Conservation (phyloP, 2,329 filamentous ascomycete species). For the Exserohilum rostratum region DNA sequence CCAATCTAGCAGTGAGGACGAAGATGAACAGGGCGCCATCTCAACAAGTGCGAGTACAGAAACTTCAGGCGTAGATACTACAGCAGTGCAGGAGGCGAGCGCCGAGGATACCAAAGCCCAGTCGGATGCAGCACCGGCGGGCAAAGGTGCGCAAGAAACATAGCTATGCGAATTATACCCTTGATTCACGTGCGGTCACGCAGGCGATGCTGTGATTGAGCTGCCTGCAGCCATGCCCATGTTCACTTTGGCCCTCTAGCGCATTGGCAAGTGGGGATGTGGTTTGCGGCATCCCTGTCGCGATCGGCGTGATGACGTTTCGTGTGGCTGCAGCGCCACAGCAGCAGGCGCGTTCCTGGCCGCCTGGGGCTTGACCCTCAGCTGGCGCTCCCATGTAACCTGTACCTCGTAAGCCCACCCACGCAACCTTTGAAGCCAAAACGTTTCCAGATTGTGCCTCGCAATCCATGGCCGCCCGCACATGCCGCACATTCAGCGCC, state of each 20-base stretch:
- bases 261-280: not conserved
- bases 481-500: constrained; percentile 16
- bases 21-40: constrained; percentile 36
- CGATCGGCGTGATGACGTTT: constrained; percentile 34
- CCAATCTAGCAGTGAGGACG: constrained; percentile 42
- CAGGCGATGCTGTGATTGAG: no score
- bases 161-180: constrained; percentile 13
- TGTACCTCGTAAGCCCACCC: not conserved
- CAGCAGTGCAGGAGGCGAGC: constrained; percentile 5
- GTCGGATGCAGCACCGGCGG: not conserved
- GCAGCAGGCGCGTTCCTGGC: constrained; percentile 27
- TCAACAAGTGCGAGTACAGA: constrained; percentile 13
- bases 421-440: constrained; percentile 7
- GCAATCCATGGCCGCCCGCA: constrained; percentile 35
- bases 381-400: constrained; percentile 1
- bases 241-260: not conserved
- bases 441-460: constrained; percentile 17
- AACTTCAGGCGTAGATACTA: constrained; percentile 7
- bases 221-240: no score
- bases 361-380: constrained; percentile 13
- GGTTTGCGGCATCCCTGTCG: constrained; percentile 9
- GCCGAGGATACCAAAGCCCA: not conserved
- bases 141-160: constrained; percentile 3
- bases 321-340: constrained; percentile 21
- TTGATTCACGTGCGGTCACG: not conserved